Conservation (phyloP, 1,139 yeast genomes). For the Tardiomyces depauwii region DNA sequence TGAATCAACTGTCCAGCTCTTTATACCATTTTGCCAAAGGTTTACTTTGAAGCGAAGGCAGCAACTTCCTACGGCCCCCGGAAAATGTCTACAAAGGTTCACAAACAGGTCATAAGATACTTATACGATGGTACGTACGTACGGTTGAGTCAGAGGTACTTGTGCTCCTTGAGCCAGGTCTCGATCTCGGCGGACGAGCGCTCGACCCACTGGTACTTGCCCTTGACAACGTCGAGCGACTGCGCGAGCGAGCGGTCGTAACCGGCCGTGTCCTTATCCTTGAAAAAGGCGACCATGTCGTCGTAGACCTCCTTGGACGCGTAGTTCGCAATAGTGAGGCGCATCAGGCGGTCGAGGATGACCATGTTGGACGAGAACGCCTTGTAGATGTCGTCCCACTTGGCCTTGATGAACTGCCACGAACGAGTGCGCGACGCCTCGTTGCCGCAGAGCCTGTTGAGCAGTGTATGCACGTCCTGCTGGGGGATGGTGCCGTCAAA, state of each 20-base stretch:
- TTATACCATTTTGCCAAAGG: no score
- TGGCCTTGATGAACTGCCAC: constrained; percentile 68
- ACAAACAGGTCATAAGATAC: no score
- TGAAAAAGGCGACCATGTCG: constrained; percentile 50
- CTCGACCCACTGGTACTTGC: constrained; percentile 54
- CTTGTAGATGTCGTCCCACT: constrained; percentile 59
- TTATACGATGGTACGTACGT: neutral
- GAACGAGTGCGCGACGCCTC: constrained; percentile 51
- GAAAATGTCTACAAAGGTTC: no score
- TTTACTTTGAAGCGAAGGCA: no score
- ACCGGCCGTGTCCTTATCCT: constrained; percentile 52
- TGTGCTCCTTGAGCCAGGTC: constrained; percentile 26
- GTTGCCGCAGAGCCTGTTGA: constrained; percentile 58
- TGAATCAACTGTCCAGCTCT: no score
- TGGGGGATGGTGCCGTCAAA: constrained; percentile 60
- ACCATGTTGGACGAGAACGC: constrained; percentile 74
- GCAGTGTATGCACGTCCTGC: constrained; percentile 67
- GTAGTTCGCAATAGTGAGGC: constrained; percentile 51
- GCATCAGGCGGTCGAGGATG: constrained; percentile 65
- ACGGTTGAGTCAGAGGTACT: neutral
- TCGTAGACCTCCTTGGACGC: constrained; percentile 48
- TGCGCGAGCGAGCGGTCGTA: constrained; percentile 65
- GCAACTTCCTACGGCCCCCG: no score
- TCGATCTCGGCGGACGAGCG: constrained; percentile 48
- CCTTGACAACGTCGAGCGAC: constrained; percentile 51